A percentile compares a stretch with the other conserved stretches of the same genome.
These are phyloP conservation scores for Prunus fruticosa DNA, from an alignment of 306 rosid species.

Conservation along the genomic window DNA sequence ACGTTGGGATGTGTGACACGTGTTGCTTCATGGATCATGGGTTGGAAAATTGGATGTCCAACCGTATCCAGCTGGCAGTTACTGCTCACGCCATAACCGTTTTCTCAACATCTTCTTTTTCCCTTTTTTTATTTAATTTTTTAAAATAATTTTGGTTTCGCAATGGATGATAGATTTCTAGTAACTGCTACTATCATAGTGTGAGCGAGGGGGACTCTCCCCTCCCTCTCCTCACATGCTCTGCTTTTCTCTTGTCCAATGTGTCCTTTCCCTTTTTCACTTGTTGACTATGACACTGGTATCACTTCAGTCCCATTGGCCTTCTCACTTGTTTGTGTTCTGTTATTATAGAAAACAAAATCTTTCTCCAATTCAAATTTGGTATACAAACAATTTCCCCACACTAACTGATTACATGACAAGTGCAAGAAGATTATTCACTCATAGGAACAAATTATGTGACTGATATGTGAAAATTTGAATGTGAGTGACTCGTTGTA, in stretches of 20 bases:
- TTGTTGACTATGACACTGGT: neutral
- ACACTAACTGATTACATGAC: too few species aligned
- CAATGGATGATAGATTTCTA: neutral
- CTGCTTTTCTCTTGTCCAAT: neutral
- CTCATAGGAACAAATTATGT: too few species aligned
- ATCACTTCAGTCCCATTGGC: neutral
- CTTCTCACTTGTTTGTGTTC: too few species aligned
- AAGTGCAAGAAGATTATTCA: too few species aligned
- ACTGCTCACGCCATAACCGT: constrained; percentile 38
- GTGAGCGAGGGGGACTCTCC: neutral
- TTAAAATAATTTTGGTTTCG: neutral
- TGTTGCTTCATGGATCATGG: constrained; percentile 8
- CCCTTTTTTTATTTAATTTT: too few species aligned
- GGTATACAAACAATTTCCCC: too few species aligned
- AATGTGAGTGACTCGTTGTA: too few species aligned
- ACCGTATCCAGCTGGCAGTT: constrained; percentile 48
- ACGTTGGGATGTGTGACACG: constrained; percentile 41
- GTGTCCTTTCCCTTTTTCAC: neutral
- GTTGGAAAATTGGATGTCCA: constrained; percentile 2
- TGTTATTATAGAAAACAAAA: too few species aligned
- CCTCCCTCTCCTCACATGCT: neutral
- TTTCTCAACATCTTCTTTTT: neutral
- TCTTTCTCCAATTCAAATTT: too few species aligned
- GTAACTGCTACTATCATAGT: neutral
- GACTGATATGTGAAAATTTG: too few species aligned